Base-by-base conservation (phyloP, 768 basidiomycete genomes). In the Collybiopsis luxurians region DNA sequence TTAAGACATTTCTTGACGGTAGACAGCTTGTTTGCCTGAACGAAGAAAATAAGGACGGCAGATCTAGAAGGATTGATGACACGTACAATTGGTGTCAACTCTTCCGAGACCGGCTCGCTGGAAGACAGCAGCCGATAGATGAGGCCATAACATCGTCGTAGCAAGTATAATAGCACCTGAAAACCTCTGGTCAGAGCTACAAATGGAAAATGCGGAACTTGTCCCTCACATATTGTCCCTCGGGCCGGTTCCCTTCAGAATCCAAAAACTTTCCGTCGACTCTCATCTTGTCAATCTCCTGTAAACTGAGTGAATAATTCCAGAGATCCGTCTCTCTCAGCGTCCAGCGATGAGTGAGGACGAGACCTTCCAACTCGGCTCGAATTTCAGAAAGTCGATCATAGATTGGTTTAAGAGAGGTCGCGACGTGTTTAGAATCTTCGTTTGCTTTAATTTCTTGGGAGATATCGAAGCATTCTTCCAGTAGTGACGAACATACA, bases 201-300 rank as follows among this genome's bases (percentile, higher is more conserved):
- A 43, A 5, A 27, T 30, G 31, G 21, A 48, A 50, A 27, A 52
- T 26, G 26, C 52, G 15, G 34, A 26, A 23, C 13, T 12, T 24
- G 27, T 12, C 17, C 73, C 90, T 63, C 61, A 95, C 97, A 69
- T 92, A 97, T 88, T 99, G 97, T 10, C 97, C 96, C 54, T 88
- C 78, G 2, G 96, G 94, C 51, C 89, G 81, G 67, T 93, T 89
- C 2, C 95, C 97, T 39, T 98, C 95, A 0, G 89, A 80, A 66
- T 98, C 95, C 5, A 96, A 87, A 67, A 98, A 99, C 73, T 97
- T 96, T 56, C 97, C 97, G 60, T 98, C 94, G 5, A 98, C 84
- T 23, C 97, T 78, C 94, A 98, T 94, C 72, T 90, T 88, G 72
- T 99, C 97, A 39, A 99, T 95, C 71, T 98, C 95, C 66, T 95